Percentiles rank a stretch among this genome's conserved stretches.
Conservation (phyloP, 345 rosid genomes). For the Sisymbrium irio region DNA sequence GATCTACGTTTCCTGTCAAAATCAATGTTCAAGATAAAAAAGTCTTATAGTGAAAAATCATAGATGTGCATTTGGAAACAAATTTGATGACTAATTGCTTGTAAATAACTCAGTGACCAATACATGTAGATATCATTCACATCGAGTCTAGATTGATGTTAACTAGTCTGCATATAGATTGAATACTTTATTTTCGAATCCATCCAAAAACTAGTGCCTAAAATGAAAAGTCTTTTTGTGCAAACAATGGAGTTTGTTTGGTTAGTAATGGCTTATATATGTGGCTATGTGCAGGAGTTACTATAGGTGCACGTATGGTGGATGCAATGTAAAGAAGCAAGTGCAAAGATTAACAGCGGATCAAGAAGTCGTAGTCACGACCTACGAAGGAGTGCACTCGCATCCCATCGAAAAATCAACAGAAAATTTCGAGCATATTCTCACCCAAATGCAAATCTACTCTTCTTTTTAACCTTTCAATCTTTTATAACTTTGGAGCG, state of each 20-base stretch:
- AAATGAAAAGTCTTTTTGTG: not conserved
- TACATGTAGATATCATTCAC: not conserved
- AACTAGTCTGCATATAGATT: not conserved
- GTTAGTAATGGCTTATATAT: not conserved
- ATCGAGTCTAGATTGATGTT: not conserved
- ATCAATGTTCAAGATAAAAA: not conserved
- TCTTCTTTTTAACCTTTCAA: slow-evolving; percentile 19
- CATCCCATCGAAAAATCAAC: slow-evolving; percentile 71
- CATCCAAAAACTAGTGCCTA: not conserved
- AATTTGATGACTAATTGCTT: not conserved
- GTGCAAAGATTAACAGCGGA: slow-evolving; percentile 78
- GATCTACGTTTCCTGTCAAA: not conserved
- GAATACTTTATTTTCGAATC: not conserved
- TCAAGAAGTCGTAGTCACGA: slow-evolving; percentile 86
- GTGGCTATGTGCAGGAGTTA: slow-evolving; percentile 79
- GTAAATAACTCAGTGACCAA: not conserved
- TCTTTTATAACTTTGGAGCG: not conserved
- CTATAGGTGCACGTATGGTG: slow-evolving; percentile 79
- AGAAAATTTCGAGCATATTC: slow-evolving; percentile 86
- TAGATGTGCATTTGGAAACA: not conserved
- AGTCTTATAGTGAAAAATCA: not conserved
- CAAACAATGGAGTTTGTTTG: not conserved
- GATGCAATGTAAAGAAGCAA: slow-evolving; percentile 96
- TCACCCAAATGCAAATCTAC: slow-evolving; percentile 84
- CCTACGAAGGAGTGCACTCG: slow-evolving; percentile 88